Percentiles rank a stretch among this genome's conserved stretches.
phyloP scores from a whole-genome alignment of 2,329 filamentous ascomycete species.

The Waltergamsia citrina region DNA sequence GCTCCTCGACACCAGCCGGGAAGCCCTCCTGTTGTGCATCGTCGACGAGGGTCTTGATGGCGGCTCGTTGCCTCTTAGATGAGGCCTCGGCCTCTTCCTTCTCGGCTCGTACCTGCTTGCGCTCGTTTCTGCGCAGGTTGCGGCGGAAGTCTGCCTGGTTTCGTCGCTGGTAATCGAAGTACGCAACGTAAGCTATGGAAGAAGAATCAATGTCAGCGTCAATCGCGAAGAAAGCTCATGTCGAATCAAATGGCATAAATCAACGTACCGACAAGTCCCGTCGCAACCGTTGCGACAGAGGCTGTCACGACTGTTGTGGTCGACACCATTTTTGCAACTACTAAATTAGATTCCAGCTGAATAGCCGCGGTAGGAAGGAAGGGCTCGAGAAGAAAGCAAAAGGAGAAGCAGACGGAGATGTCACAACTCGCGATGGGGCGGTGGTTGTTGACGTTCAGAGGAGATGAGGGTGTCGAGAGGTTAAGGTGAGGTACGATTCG shows the following conservation, averaged over 20 bases:
- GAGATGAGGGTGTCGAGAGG: background rate
- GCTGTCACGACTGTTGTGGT: slow-evolving; percentile 48
- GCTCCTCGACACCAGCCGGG: slow-evolving; percentile 82
- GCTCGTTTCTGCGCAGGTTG: slow-evolving; percentile 64
- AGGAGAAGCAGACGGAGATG: slow-evolving; percentile 3
- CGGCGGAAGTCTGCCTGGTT: slow-evolving; percentile 56
- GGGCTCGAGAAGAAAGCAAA: slow-evolving; percentile 4
- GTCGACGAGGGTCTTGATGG: slow-evolving; percentile 67
- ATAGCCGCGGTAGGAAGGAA: no score
- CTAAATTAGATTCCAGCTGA: no score
- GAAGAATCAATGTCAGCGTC: background rate
- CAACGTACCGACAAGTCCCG: slow-evolving; percentile 48
- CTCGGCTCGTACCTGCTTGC: slow-evolving; percentile 58
- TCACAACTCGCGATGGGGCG: background rate
- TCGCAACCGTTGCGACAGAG: slow-evolving; percentile 50
- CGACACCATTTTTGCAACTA: slow-evolving; percentile 30
- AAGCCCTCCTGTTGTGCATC: slow-evolving; percentile 86
- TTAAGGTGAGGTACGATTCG: background rate
- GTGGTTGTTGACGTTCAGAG: background rate
- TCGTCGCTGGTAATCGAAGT: slow-evolving; percentile 61
- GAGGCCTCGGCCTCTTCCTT: slow-evolving; percentile 64
- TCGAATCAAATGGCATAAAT: no score
- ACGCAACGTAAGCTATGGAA: slow-evolving; percentile 51
- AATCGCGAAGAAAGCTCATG: background rate
- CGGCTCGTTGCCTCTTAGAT: slow-evolving; percentile 57